Evolutionary conservation across 225 moss, liverwort and hornwort species (phyloP), one percentile per base, ranked within the genome.

Genomic region (Takakia lepidozioides): DNA sequence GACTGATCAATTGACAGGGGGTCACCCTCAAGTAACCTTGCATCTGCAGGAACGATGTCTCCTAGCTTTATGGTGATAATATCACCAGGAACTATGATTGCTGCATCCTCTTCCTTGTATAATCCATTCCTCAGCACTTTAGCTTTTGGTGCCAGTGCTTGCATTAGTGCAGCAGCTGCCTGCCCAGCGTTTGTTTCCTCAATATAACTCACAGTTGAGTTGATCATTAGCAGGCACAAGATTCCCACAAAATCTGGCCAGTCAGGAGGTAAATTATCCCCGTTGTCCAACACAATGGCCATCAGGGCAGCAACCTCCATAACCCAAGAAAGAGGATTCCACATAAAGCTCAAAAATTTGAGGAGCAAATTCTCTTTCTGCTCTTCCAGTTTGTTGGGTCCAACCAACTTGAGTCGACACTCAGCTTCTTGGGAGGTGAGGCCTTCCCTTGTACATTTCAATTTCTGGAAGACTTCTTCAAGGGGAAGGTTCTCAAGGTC

Each of bases 231-330:
- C 19, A 84, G 44, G 20, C 58, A 49, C 0, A 69, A 23, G 16
- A 84, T 84, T 0, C 79, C 83, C 9, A 79, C 46, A 51, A 84
- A 84, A 16, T 84, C 83, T 41, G 68, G 83, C 83, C 79, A 79
- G 20, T 79, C 83, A 2, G 79, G 75, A 2, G 65, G 59, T 2
- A 37, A 5, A 9, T 66, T 35, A 2, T 60, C 61, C 8, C 81
- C 81, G 27, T 81, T 81, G 10, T 71, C 81, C 46, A 81, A 38
- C 7, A 65, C 81, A 17, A 71, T 59, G 9, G 70, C 70, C 70
- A 71, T 71, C 8, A 71, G 52, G 3, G 64, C 70, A 4, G 60
- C 70, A 18, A 71, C 59, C 44, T 71, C 70, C 64, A 71, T 71
- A 2, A 71, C 50, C 70, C 70, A 65, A 8, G 70, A 71, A 5